Evolutionary conservation across 164 flowering plant genomes (phyloP).

Genomic region (Annona squamosa): DNA sequence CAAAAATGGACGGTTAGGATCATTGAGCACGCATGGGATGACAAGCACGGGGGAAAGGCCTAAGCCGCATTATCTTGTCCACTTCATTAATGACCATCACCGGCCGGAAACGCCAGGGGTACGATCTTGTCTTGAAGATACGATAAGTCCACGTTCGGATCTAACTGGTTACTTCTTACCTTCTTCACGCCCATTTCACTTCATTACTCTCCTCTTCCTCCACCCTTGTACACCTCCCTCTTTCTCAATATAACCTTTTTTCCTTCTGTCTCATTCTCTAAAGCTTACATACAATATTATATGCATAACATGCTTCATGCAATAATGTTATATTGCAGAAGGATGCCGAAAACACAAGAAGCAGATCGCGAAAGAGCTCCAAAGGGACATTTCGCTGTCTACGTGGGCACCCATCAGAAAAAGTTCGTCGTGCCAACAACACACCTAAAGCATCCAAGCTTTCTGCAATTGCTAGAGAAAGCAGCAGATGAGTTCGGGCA

Average conservation of each 20-base stretch:
- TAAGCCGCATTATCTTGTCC: neutral
- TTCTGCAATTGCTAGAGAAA: slow-evolving; percentile 12
- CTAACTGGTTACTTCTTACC: neutral
- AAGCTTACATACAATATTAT: no score
- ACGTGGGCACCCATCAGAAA: slow-evolving; percentile 10
- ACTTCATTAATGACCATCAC: neutral
- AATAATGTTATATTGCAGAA: neutral
- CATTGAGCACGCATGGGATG: neutral
- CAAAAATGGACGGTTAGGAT: neutral
- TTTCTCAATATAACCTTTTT: neutral
- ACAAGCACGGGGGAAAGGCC: neutral
- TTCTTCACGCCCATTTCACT: slow-evolving; percentile 1
- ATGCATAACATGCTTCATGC: no score
- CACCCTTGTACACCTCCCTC: neutral
- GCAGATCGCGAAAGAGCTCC: slow-evolving; percentile 8
- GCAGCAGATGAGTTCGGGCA: slow-evolving; percentile 14
- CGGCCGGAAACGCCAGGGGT: neutral
- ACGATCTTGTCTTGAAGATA: neutral
- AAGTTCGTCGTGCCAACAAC: slow-evolving; percentile 11
- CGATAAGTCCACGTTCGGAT: slow-evolving; percentile 1
- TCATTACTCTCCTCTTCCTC: neutral
- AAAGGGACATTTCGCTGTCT: slow-evolving; percentile 18
- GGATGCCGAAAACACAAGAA: slow-evolving; percentile 8
- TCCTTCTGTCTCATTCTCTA: neutral
- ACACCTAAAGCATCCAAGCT: slow-evolving; percentile 8